Conservation (phyloP, 805 yeast species). For the Candida taoyuanica region DNA sequence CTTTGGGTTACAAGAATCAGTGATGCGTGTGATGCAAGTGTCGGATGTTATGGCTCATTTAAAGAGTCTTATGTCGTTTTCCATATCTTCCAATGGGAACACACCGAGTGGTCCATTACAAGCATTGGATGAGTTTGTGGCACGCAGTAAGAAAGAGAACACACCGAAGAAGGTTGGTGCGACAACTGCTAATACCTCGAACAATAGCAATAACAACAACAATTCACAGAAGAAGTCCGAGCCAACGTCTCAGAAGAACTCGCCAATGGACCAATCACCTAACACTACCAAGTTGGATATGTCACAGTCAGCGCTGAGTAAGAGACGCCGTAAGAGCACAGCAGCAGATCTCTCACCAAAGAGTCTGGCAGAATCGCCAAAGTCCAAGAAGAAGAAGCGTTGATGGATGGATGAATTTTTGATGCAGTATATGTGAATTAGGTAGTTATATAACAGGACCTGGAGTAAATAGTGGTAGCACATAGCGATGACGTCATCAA, state of each 20-base stretch:
- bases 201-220: neutral
- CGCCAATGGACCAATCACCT: conserved; percentile 9
- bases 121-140: conserved; percentile 43
- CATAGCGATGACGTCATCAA: no score
- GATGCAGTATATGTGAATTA: no score
- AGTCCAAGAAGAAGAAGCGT: conserved; percentile 5
- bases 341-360: conserved; percentile 25
- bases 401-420: neutral
- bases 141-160: conserved; percentile 11
- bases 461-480: conserved; percentile 1
- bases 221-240: conserved; percentile 3
- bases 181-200: no score
- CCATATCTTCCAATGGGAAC: conserved; percentile 39
- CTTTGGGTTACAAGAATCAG: conserved; percentile 60
- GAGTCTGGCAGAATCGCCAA: conserved; percentile 16
- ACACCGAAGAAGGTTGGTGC: neutral
- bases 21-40: conserved; percentile 68
- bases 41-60: conserved; percentile 75
- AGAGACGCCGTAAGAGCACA: conserved; percentile 30
- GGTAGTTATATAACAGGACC: no score
- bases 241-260: conserved; percentile 6
- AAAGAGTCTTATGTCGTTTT: conserved; percentile 57
- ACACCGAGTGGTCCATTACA: conserved; percentile 43
- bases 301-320: conserved; percentile 32
- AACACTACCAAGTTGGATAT: conserved; percentile 27